A percentile compares a stretch with the other conserved stretches of the same genome.
phyloP scores from a whole-genome alignment of 2,329 filamentous ascomycete species.

The Geosmithia putterillii region DNA sequence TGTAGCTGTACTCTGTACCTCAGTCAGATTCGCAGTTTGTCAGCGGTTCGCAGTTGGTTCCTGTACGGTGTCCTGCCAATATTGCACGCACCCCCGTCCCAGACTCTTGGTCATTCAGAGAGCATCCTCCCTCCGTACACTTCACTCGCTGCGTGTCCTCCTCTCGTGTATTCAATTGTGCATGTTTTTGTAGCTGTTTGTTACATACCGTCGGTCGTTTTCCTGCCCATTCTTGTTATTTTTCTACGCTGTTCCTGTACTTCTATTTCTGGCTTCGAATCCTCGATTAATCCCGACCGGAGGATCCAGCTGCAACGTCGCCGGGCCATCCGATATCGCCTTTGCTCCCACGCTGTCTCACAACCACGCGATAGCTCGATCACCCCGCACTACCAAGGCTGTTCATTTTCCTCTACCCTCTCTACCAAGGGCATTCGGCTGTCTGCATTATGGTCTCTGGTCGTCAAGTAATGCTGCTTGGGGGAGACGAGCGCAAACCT shows the following conservation, averaged over 20 bases:
- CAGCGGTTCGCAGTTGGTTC: not conserved
- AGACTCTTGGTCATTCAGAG: not conserved
- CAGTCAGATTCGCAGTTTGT: not conserved
- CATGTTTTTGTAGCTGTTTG: not conserved
- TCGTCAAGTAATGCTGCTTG: not conserved
- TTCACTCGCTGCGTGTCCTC: not conserved
- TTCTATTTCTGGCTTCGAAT: not conserved
- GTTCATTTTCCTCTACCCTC: not conserved
- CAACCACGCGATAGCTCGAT: not conserved
- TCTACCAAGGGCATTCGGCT: not conserved
- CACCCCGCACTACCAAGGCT: no score
- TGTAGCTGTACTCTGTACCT: not conserved
- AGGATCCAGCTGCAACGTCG: not conserved
- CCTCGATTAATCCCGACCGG: not conserved
- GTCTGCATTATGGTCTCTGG: not conserved
- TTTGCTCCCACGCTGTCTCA: not conserved
- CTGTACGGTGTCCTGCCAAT: no score
- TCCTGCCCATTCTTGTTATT: not conserved
- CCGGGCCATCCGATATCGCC: not conserved
- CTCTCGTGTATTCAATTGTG: not conserved
- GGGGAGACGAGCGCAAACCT: not conserved
- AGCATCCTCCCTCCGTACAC: not conserved
- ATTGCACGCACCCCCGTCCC: no score
- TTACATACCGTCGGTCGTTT: not conserved
- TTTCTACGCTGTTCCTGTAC: not conserved